Evolutionary conservation across 345 rosid genomes (phyloP), one percentile per base, ranked within the genome.

Genomic region (Syzygium oleosum): DNA sequence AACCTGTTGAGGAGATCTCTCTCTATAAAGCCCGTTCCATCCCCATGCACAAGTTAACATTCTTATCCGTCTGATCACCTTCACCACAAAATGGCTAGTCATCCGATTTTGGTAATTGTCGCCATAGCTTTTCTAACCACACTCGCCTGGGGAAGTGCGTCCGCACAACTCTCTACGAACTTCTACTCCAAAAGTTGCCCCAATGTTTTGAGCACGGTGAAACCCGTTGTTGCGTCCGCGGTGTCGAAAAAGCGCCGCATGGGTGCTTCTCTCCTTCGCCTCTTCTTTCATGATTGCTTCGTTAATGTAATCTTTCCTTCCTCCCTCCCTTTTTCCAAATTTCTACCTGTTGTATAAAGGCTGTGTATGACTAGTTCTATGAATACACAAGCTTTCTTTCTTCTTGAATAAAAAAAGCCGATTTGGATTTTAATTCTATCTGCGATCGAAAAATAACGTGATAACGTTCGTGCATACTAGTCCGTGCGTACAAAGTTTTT

Each of bases 201-300:
- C 1, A 88, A 93, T 2, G 91, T 94, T 83, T 63, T 93, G 12
- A 86, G 94, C 5, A 87, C 95, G 5, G 94, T 96, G 43, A 89
- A 85, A 87, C 88, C 98, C 2, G 85, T 88, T 19, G 91, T 95
- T 52, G 89, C 53, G 14, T 91, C 97, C 6, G 98, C 99, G 34
- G 89, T 97, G n/a, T 79, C 27, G 7, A 93, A 88, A 12, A 93
- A 96, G 91, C 78, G 93, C 55, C 89, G 97, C 12, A 92, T 93
- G 90, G 98, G 98, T 21, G 99, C 98, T 34, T 96, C 98, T 31
- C 88, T 97, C 56, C 93, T 97, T 86, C 98, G 99, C 85, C 90
- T 97, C 87, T 92, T 92, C 94, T 97, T 96, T 93, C 99, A 96
- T 25, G 99, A 97, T 79, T 97, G 99, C 88, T 97, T 97, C 78